Evolutionary conservation across 2,329 filamentous ascomycete species (phyloP).

Genomic region (Escovopsis weberi): DNA sequence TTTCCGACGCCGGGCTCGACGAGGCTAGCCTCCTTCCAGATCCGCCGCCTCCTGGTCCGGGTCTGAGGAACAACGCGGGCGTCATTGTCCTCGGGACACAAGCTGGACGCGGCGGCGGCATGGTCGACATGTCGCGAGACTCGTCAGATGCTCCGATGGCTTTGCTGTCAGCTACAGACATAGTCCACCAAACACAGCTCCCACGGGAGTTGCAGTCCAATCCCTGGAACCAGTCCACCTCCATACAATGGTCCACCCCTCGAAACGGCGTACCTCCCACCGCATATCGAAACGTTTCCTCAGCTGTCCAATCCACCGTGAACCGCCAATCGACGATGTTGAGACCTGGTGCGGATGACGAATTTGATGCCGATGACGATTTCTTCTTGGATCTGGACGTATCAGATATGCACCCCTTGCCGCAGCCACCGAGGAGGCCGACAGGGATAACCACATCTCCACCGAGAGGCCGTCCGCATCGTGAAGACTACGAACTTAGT

Average conservation of each 20-base stretch:
- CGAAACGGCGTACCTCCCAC: conserved; percentile 12
- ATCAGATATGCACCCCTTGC: conserved; percentile 9
- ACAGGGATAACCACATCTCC: conserved; percentile 1
- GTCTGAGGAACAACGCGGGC: conserved; percentile 4
- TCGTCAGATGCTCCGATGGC: conserved; percentile 18
- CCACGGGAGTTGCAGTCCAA: conserved; percentile 13
- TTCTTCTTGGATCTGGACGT: conserved; percentile 18
- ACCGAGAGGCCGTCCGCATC: conserved; percentile 6
- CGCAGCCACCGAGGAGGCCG: conserved; percentile 4
- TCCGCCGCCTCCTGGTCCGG: background rate
- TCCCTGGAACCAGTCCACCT: conserved; percentile 11
- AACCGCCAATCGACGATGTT: background rate
- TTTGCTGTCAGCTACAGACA: conserved; percentile 26
- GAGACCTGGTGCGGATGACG: background rate
- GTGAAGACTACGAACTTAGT: conserved; percentile 23
- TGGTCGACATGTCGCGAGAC: conserved; percentile 18
- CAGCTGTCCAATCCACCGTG: conserved; percentile 1
- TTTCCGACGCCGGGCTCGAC: conserved; percentile 32
- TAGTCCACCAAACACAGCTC: conserved; percentile 38
- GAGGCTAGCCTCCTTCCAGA: conserved; percentile 21
- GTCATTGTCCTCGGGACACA: conserved; percentile 32
- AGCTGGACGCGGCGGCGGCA: conserved; percentile 9
- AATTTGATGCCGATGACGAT: conserved; percentile 14
- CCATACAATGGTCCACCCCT: conserved; percentile 8
- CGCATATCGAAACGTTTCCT: conserved; percentile 9